Conservation (phyloP, 2,329 filamentous ascomycete genomes). For the Clonostachys chloroleuca region DNA sequence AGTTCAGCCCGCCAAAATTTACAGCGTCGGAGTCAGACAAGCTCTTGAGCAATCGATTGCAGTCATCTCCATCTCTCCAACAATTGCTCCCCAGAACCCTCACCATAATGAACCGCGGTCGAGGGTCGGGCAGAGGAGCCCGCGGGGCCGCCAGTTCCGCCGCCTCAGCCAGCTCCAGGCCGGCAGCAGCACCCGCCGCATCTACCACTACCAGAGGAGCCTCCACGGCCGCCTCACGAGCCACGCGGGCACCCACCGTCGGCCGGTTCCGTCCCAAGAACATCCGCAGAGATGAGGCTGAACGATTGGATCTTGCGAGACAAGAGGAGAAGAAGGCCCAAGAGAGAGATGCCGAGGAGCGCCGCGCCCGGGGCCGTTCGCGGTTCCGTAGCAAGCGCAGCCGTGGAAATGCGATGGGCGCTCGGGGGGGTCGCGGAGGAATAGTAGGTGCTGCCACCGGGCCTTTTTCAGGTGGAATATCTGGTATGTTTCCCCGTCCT, state of each 20-base stretch:
- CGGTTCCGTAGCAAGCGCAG: slow-evolving; percentile 35
- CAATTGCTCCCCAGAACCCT: not conserved
- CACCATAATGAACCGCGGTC: slow-evolving; percentile 1
- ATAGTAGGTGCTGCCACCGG: slow-evolving; percentile 28
- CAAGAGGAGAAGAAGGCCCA: slow-evolving; percentile 36
- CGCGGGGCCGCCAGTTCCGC: not conserved
- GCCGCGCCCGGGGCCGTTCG: slow-evolving; percentile 27
- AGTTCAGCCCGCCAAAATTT: too few species aligned
- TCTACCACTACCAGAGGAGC: slow-evolving; percentile 1
- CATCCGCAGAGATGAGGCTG: slow-evolving; percentile 43
- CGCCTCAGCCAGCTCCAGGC: not conserved
- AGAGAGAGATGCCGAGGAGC: slow-evolving; percentile 32
- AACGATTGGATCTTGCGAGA: slow-evolving; percentile 39
- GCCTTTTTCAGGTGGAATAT: slow-evolving; percentile 26
- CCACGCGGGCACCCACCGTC: slow-evolving; percentile 20
- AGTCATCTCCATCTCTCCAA: not conserved
- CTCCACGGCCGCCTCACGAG: slow-evolving; percentile 1
- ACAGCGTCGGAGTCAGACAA: too few species aligned
- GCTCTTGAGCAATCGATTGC: too few species aligned
- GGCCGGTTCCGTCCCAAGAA: slow-evolving; percentile 43
- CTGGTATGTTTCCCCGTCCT: not conserved
- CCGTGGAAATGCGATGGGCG: slow-evolving; percentile 37
- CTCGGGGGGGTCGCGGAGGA: slow-evolving; percentile 22
- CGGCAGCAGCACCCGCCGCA: slow-evolving; percentile 1
- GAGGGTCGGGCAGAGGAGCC: not conserved